phyloP scores from a whole-genome alignment of 2,329 filamentous ascomycete genomes.

The Microdochium trichocladiopsis region DNA sequence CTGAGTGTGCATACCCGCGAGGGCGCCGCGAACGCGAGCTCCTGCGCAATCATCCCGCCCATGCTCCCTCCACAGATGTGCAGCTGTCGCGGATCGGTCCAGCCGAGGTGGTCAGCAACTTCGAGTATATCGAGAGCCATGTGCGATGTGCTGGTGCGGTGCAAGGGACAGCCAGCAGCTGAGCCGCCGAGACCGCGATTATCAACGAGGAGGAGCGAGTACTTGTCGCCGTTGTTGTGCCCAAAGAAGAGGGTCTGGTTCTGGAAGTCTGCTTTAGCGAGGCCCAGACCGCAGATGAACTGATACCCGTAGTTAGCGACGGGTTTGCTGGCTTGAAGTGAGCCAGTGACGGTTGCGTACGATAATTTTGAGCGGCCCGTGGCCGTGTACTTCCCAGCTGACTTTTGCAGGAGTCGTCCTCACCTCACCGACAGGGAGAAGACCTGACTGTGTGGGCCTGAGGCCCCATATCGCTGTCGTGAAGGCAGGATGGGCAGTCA shows the following conservation, averaged over 20 bases:
- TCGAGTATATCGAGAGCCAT: conserved; percentile 79
- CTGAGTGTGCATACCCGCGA: conserved; percentile 46
- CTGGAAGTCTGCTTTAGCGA: conserved; percentile 65
- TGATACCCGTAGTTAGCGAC: conserved; percentile 22
- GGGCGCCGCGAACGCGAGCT: conserved; percentile 53
- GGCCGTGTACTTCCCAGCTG: conserved; percentile 73
- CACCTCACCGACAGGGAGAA: conserved; percentile 54
- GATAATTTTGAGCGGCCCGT: conserved; percentile 63
- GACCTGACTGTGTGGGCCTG: conserved; percentile 55
- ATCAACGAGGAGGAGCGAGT: conserved; percentile 71
- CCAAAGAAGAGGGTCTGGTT: conserved; percentile 78
- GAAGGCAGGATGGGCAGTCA: conserved; percentile 54
- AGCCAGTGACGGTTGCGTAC: conserved; percentile 40
- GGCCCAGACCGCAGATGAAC: conserved; percentile 78
- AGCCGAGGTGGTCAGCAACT: conserved; percentile 38
- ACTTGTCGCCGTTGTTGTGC: conserved; percentile 58
- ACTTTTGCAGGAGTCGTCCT: conserved; percentile 72
- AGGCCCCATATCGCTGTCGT: conserved; percentile 62
- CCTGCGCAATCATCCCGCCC: conserved; percentile 89
- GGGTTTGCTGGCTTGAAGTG: background rate
- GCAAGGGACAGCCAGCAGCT: conserved; percentile 57
- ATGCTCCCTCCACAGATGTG: conserved; percentile 76
- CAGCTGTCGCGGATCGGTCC: conserved; percentile 30
- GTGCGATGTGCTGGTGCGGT: conserved; percentile 72
- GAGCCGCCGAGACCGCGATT: conserved; percentile 80